These are phyloP conservation scores for Coemansia sp. DNA, from an alignment of 192 early-diverging fungal species.

Conservation along the genomic window DNA sequence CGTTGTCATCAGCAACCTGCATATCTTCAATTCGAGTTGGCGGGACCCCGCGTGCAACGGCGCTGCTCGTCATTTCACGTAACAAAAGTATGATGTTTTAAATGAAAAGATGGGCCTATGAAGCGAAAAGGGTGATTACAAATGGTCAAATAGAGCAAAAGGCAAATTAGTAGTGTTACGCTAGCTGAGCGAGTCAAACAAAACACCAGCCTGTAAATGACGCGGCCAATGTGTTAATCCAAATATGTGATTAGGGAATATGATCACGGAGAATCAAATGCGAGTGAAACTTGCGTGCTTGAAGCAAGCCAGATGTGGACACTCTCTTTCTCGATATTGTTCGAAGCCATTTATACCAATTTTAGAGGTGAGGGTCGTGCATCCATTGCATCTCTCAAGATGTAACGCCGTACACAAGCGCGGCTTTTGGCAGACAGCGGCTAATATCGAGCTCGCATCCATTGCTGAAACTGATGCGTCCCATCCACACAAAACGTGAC, in stretches of 20 bases:
- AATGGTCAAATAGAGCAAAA: not conserved
- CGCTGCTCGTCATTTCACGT: slow-evolving; percentile 39
- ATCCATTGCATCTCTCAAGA: slow-evolving; percentile 18
- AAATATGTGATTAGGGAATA: not conserved
- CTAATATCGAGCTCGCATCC: slow-evolving; percentile 10
- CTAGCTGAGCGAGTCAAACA: not conserved
- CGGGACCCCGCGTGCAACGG: slow-evolving; percentile 24
- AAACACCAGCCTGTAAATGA: not conserved
- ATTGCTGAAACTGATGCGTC: not conserved
- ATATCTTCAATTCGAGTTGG: slow-evolving; percentile 11
- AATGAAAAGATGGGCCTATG: not conserved
- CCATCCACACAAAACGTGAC: not conserved
- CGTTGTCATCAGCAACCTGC: slow-evolving; percentile 5
- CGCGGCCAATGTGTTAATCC: slow-evolving; percentile 9
- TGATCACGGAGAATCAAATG: slow-evolving; percentile 3
- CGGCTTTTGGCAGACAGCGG: not conserved
- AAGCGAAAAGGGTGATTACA: not conserved
- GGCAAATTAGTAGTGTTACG: too few relatives aligned
- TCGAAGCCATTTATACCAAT: slow-evolving; percentile 31
- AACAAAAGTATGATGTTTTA: not conserved
- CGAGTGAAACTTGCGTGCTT: slow-evolving; percentile 2
- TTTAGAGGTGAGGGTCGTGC: slow-evolving; percentile 43
- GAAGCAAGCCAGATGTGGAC: slow-evolving; percentile 1
- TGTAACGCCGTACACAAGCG: not conserved
- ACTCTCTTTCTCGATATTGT: slow-evolving; percentile 25